Base-by-base conservation (phyloP, 2,329 filamentous ascomycete genomes). In the Sporothrix brasiliensis region DNA sequence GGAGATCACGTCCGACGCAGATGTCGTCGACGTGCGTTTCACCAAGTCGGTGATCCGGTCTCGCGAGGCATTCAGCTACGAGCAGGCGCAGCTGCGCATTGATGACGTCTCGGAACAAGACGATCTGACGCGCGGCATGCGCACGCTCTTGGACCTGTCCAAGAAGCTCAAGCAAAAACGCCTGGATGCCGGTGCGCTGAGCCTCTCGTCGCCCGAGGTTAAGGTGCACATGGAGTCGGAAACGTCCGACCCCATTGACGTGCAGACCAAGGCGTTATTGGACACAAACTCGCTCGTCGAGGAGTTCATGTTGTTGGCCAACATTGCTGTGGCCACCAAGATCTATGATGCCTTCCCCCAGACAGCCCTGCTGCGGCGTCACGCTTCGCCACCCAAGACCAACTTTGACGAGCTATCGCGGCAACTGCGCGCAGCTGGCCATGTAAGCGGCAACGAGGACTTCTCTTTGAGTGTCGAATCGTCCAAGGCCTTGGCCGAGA, bases 231-330 rank as follows among this genome's bases (percentile, higher is more conserved):
- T 92, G 77, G 94, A 97, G 79, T 97, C 92, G 10, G 95, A 99
- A 81, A 96, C 94, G 0, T 97, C 94, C 1, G 95, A 98, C 77
- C 94, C 95, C 0, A 91, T 97, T 69, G 95, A 98, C 76, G 92
- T 99, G 75, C 93, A 98, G 84, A 97, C 94, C 6, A 99, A 99
- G 82, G 87, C 94, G 76, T 88, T 94, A 67, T 89, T 99, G 50
- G 94, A 95, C 77, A 99, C 95, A 68, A 99, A 98, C 83, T 97
- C 94, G 27, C 87, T 99, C 5, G 96, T 99, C 39, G 95, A 99
- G 79, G 95, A 99, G 79, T 98, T 99, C 85, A 99, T 99, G 95
- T 85, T 99, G 77, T 91, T 98, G 79, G 96, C 95, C 84, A 99
- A 99, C 82, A 93, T 93, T 77, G 94, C 91, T 75, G 96, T 99